Evolutionary conservation across 176 grass and related monocot genomes (phyloP).

Genomic region (Alopecurus myosuroides): DNA sequence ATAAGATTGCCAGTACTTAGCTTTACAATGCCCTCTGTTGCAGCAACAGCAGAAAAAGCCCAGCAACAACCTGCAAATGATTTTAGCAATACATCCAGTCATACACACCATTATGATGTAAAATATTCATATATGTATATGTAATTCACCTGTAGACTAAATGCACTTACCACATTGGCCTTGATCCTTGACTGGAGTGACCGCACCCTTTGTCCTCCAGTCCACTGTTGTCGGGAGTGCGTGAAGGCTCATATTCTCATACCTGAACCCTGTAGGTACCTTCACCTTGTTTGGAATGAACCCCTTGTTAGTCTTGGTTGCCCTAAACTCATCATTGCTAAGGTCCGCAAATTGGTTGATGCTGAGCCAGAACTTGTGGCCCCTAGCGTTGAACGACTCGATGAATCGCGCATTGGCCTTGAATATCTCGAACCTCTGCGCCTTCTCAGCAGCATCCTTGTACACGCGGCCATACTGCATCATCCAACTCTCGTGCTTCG

Average conservation of each 20-base stretch:
- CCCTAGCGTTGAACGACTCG: not conserved
- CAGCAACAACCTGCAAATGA: not conserved
- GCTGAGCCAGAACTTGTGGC: not conserved
- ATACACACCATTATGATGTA: not conserved
- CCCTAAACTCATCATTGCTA: not conserved
- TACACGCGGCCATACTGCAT: not conserved
- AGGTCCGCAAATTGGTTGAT: not conserved
- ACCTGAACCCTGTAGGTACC: not conserved
- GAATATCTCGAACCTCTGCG: not conserved
- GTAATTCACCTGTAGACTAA: not conserved
- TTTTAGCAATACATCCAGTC: not conserved
- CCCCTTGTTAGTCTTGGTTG: not conserved
- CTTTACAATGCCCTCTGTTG: not conserved
- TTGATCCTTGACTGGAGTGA: not conserved
- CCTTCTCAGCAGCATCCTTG: not conserved
- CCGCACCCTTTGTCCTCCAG: not conserved
- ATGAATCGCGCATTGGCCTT: not conserved
- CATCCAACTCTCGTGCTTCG: constrained; percentile 3
- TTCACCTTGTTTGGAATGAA: not conserved
- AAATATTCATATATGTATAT: not conserved
- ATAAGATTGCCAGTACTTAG: not conserved
- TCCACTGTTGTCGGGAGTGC: not conserved
- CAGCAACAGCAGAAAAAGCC: not conserved
- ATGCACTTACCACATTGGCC: not conserved
- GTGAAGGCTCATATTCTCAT: not conserved